Base-by-base conservation (phyloP, 228 moss, liverwort and hornwort genomes). In the Sphagnum fallax region DNA sequence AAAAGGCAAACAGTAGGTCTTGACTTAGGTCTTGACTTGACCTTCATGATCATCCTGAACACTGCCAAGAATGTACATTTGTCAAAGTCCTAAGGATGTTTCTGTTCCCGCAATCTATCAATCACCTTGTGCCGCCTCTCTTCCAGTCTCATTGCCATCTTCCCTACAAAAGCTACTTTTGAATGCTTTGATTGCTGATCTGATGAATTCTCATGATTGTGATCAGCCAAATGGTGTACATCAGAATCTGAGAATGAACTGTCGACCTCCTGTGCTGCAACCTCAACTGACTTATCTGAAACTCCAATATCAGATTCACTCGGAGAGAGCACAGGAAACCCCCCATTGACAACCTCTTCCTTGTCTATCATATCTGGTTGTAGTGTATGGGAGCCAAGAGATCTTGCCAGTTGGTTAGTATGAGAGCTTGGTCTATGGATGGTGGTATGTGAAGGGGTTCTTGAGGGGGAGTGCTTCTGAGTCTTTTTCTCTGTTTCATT, bases 91-190 rank as follows among this genome's bases (percentile, higher is more conserved):
- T 32, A 32, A 32, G 32, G 32, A 32, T 32, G 32, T 73, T 74
- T 76, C 71, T 72, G 83, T 66, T 91, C 88, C 71, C 85, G 80
- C 63, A 92, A 74, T 70, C 69, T 88, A 57, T 90, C 92, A 78
- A 90, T 51, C 50, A 88, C 85, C 65, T 77, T 75, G 60, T 81
- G 84, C 64, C 88, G 76, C 74, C 82, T 89, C 75, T 84, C 94
- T 6, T 90, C 88, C 49, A 90, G 49, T 68, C 75, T 84, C 67
- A 67, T 80, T 47, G 81, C 81, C 81, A 84, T 71, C 74, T 83
- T 91, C 48, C 90, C 92, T 63, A 95, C 66, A 2, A 75, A 75
- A 16, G 92, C n/a, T 60, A 95, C 79, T 76, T 83, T 90, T 66
- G 88, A 76, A 63, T 85, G 87, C 60, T 79, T 80, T 60, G 88